A percentile compares a stretch with the other conserved stretches of the same genome.
These are phyloP conservation scores for Astraeus odoratus DNA, from an alignment of 768 basidiomycete genomes.

Conservation along the genomic window DNA sequence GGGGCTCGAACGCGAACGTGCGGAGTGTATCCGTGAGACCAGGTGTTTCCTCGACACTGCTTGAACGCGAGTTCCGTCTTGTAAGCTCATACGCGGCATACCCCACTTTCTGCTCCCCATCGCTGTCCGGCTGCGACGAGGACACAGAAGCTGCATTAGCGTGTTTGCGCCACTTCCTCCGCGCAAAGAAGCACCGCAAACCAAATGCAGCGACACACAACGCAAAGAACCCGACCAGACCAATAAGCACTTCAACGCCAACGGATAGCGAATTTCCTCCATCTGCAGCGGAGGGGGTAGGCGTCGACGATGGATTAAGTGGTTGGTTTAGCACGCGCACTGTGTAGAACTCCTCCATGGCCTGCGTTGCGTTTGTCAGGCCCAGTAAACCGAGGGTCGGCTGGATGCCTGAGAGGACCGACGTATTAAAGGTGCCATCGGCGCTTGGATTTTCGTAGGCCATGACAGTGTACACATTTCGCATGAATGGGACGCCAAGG, in stretches of 20 bases:
- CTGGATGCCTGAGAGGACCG: slow-evolving; percentile 12
- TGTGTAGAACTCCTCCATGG: slow-evolving; percentile 60
- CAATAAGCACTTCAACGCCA: slow-evolving; percentile 58
- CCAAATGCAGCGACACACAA: slow-evolving; percentile 49
- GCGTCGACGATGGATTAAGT: slow-evolving; percentile 24
- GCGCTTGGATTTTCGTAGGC: slow-evolving; percentile 47
- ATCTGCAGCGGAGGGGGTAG: slow-evolving; percentile 2
- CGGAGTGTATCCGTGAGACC: slow-evolving; percentile 33
- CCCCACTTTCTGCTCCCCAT: slow-evolving; percentile 8
- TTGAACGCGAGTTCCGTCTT: slow-evolving; percentile 18
- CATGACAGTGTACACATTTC: slow-evolving; percentile 73
- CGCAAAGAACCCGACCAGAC: slow-evolving; percentile 50
- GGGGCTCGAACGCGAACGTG: slow-evolving; percentile 32
- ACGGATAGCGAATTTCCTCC: slow-evolving; percentile 40
- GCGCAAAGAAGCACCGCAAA: slow-evolving; percentile 43
- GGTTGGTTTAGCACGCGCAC: slow-evolving; percentile 65
- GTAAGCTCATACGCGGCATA: slow-evolving; percentile 32
- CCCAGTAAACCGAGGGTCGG: slow-evolving; percentile 55
- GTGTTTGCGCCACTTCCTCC: slow-evolving; percentile 28
- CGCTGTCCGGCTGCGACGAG: slow-evolving; percentile 5
- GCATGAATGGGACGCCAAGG: slow-evolving; percentile 72
- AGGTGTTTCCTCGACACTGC: slow-evolving; percentile 21
- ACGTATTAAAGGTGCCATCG: slow-evolving; percentile 38
- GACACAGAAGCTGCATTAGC: background rate
- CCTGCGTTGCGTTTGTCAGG: slow-evolving; percentile 55